A percentile compares a stretch with the other conserved stretches of the same genome.
Evolutionary conservation across 805 yeast species (phyloP).

Genomic region (Monosporozyma yasuniensis): DNA sequence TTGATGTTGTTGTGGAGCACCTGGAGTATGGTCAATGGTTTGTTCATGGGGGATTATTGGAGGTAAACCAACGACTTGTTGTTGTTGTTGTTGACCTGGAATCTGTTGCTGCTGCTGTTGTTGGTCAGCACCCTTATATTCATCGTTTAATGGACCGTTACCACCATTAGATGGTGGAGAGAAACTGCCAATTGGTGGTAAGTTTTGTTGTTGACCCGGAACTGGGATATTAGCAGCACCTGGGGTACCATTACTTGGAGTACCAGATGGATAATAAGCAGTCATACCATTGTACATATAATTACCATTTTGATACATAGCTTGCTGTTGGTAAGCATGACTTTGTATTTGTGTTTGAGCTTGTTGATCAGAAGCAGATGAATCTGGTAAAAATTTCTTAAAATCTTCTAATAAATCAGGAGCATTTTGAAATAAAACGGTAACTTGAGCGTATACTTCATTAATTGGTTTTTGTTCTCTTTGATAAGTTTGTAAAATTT

Average conservation of each 20-base stretch:
- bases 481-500: constrained; percentile 92
- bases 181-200: constrained; percentile 33
- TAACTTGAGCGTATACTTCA: constrained; percentile 91
- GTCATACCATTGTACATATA: constrained; percentile 4
- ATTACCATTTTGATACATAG: neutral
- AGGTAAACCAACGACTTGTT: constrained; percentile 15
- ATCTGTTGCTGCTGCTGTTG: constrained; percentile 14
- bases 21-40: neutral
- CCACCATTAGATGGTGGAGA: constrained; percentile 31
- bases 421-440: constrained; percentile 78
- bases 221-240: neutral
- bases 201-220: constrained; percentile 17
- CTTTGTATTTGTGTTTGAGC: constrained; percentile 5
- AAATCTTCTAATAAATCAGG: constrained; percentile 93
- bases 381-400: constrained; percentile 88
- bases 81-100: neutral
- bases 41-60: constrained; percentile 19
- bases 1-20: neutral
- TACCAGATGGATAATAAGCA: constrained; percentile 2
- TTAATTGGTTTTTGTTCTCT: constrained; percentile 91
- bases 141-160: constrained; percentile 8
- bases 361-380: constrained; percentile 11
- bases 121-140: constrained; percentile 4
- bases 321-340: constrained; percentile 3
- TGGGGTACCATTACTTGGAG: neutral